Base-by-base conservation (phyloP, 2,329 filamentous ascomycete genomes). In the Ophiocordyceps australis region DNA sequence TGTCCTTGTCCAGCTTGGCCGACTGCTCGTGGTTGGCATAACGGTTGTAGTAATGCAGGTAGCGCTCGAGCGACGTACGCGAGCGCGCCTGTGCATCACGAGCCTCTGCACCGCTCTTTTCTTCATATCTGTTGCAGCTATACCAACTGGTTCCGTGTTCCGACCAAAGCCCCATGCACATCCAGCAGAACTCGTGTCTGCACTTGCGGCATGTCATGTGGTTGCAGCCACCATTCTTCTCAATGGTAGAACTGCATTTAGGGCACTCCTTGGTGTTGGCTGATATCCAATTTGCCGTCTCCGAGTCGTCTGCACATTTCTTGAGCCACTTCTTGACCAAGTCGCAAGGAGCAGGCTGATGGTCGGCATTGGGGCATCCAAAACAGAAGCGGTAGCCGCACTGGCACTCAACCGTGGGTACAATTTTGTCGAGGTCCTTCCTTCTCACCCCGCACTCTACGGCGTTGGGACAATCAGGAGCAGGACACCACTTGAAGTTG, bases 141-240 rank as follows among this genome's bases (percentile, higher is more conserved):
- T 98, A 98, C 89, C 89, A 98, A 53, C 82, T 93, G 4, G 86
- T 98, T 34, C 89, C 89, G 47, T 98, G 89, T 52, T 98, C 89
- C 1, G 83, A 91, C 89, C 89, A 98, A 1, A 93, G 60, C 0
- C 89, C 89, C 89, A 98, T 98, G 45, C 89, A 98, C 79, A 98
- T 95, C 89, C 89, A 98, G 55, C 89, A 98, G 44, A 98, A 94
- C 44, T 94, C 85, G 44, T 94, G 75, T 43, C 83, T 82, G 57
- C 85, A 94, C 50, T 94, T 94, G 29, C 85, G 65, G 47, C 85
- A 94, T 0, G 85, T 94, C 85, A 94, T 94, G 50, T 94, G 85
- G 55, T 94, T 94, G 57, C 85, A 94, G 4, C 85, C 85, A 27
- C 85, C 85, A 37, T 98, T 98, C 67, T 98, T 98, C 54, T 98